These are phyloP conservation scores for Curvularia sp. DNA, from an alignment of 2,329 filamentous ascomycete species.

Conservation along the genomic window DNA sequence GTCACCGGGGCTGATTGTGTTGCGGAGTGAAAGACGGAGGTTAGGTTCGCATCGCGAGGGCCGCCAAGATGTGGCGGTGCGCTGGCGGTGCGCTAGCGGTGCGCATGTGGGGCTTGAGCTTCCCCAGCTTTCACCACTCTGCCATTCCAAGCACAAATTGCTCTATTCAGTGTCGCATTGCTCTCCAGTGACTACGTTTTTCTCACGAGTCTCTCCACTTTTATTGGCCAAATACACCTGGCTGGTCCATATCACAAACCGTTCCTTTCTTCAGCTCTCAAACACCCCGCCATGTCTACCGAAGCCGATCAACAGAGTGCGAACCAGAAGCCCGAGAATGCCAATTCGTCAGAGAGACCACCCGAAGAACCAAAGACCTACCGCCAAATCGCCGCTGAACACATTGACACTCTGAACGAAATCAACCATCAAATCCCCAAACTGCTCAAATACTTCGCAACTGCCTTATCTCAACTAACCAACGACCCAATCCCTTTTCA, in stretches of 20 bases:
- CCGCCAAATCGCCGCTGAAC: conserved; percentile 40
- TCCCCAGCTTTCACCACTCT: conserved; percentile 5
- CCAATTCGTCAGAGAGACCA: conserved; percentile 1
- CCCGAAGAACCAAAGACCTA: conserved; percentile 34
- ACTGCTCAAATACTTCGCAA: conserved; percentile 79
- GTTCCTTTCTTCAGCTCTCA: background rate
- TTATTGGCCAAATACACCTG: background rate
- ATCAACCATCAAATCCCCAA: conserved; percentile 41
- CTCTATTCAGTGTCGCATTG: conserved; percentile 1
- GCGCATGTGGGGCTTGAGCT: conserved; percentile 8
- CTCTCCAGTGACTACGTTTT: background rate
- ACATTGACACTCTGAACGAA: conserved; percentile 43
- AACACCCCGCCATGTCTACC: conserved; percentile 26
- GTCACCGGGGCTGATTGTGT: conserved; percentile 19
- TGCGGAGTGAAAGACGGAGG: conserved; percentile 35
- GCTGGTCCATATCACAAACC: background rate
- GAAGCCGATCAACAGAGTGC: conserved; percentile 11
- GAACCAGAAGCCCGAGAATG: conserved; percentile 5
- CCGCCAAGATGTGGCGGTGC: conserved; percentile 28
- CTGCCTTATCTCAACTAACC: conserved; percentile 71
- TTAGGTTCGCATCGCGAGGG: conserved; percentile 32
- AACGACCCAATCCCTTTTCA: conserved; percentile 58
- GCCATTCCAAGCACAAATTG: background rate
- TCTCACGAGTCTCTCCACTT: background rate
- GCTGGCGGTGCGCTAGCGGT: conserved; percentile 5